These are phyloP conservation scores for Brettanomyces sp. DNA, from an alignment of 805 yeast species.

Conservation along the genomic window DNA sequence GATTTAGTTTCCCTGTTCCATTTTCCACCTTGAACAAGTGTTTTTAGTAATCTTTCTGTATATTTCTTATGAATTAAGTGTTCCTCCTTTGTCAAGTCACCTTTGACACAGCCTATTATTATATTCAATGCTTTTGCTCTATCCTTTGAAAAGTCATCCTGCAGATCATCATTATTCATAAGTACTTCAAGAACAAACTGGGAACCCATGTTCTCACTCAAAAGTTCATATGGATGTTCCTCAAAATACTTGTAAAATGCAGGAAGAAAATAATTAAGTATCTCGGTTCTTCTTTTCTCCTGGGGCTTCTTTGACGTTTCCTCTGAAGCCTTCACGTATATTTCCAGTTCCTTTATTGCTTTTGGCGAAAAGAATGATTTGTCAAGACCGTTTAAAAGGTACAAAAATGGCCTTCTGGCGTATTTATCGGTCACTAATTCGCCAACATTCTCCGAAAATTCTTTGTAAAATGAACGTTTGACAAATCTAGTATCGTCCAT, in stretches of 20 bases:
- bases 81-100: conserved; percentile 55
- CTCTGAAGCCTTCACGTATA: conserved; percentile 51
- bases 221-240: conserved; percentile 39
- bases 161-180: conserved; percentile 31
- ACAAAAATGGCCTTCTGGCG: conserved; percentile 83
- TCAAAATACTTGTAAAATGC: conserved; percentile 46
- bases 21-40: conserved; percentile 77
- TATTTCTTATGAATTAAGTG: conserved; percentile 68
- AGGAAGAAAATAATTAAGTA: conserved; percentile 58
- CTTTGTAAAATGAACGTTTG: conserved; percentile 60
- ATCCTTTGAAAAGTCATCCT: conserved; percentile 23
- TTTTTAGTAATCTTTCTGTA: conserved; percentile 62
- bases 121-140: conserved; percentile 42
- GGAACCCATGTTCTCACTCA: conserved; percentile 68
- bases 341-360: conserved; percentile 47
- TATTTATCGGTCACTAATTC: conserved; percentile 59
- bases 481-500: conserved; percentile 90
- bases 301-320: conserved; percentile 82
- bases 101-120: conserved; percentile 50
- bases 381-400: conserved; percentile 67
- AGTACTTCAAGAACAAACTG: conserved; percentile 76
- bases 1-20: conserved; percentile 61
- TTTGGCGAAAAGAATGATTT: conserved; percentile 75
- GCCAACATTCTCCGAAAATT: conserved; percentile 41
- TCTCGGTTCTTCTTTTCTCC: conserved; percentile 63